phyloP scores from a whole-genome alignment of 2,329 filamentous ascomycete genomes.

The Penicillium sp. region DNA sequence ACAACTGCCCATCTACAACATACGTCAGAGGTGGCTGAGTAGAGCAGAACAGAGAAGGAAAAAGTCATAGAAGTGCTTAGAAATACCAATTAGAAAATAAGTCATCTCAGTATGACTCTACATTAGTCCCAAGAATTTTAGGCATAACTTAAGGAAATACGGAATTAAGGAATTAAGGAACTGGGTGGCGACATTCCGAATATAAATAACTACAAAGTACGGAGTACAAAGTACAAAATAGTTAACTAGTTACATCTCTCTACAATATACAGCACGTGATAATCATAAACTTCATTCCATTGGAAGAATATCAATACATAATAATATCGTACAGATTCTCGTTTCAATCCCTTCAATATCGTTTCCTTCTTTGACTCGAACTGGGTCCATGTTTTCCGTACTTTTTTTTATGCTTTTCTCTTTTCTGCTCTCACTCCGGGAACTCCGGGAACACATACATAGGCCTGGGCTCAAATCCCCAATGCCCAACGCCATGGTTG shows the following conservation, averaged over 20 bases:
- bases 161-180: neutral
- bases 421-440: neutral
- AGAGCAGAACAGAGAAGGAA: too few relatives aligned
- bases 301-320: neutral
- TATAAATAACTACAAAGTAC: neutral
- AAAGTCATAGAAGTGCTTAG: neutral
- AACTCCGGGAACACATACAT: neutral
- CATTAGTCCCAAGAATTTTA: neutral
- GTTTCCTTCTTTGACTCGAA: neutral
- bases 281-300: neutral
- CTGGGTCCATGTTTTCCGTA: neutral
- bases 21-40: neutral
- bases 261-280: conserved; percentile 1
- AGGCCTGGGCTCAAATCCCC: neutral
- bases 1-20: neutral
- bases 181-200: neutral
- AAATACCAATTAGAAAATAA: neutral
- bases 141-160: neutral
- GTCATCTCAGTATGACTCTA: neutral
- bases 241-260: too few relatives aligned
- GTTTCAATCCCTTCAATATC: neutral
- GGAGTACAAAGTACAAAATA: too few relatives aligned
- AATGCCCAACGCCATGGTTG: neutral
- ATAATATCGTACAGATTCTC: neutral
- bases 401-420: neutral